Conservation (phyloP, 140 eudicot species). For the Cichorium intybus region DNA sequence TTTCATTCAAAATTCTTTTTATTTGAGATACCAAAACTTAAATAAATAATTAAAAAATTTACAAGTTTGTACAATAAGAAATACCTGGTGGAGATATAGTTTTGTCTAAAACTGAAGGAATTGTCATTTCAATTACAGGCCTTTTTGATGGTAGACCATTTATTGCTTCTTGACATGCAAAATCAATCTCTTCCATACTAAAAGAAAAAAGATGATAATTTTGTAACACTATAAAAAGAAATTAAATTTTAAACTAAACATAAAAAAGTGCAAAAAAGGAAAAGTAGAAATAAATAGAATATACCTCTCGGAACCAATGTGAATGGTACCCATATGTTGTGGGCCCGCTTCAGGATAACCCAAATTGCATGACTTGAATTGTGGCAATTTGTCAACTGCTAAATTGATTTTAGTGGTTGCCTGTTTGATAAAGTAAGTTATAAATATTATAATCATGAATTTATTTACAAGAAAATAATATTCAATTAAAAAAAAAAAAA, state of each 20-base stretch:
- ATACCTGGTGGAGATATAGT: conserved; percentile 94
- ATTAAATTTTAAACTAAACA: no score
- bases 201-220: conserved; percentile 8
- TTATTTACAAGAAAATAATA: background rate
- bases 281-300: no score
- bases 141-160: conserved; percentile 87
- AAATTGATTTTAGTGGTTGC: conserved; percentile 94
- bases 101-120: conserved; percentile 86
- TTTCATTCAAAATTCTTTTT: background rate
- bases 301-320: conserved; percentile 92
- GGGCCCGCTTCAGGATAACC: conserved; percentile 77
- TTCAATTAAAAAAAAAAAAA: background rate
- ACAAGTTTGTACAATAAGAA: background rate
- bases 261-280: background rate
- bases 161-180: conserved; percentile 72
- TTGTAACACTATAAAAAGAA: no score
- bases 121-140: conserved; percentile 97
- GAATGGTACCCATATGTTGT: conserved; percentile 94
- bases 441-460: background rate
- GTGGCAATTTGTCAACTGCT: conserved; percentile 86
- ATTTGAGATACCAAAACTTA: background rate
- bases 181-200: conserved; percentile 86
- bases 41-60: background rate
- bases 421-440: conserved; percentile 42
- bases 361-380: conserved; percentile 64